A percentile compares a stretch with the other conserved stretches of the same genome.
These are phyloP conservation scores for Alternaria angustiovoidea DNA, from an alignment of 2,329 filamentous ascomycete genomes.

Conservation along the genomic window DNA sequence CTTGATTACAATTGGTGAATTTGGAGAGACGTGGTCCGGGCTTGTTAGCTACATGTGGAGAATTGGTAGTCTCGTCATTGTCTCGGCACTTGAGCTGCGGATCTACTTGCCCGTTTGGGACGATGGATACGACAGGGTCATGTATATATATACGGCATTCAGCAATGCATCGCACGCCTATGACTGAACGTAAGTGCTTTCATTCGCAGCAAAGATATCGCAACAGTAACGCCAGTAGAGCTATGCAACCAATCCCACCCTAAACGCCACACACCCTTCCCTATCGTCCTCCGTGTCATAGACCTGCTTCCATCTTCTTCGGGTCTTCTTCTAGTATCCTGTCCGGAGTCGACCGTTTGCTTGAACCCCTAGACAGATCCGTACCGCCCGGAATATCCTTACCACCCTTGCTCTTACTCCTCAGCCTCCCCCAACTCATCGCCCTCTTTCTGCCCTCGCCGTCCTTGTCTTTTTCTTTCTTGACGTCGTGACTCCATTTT, in stretches of 20 bases:
- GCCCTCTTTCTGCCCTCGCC: slow-evolving; percentile 32
- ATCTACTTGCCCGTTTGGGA: slow-evolving; percentile 30
- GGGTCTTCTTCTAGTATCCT: slow-evolving; percentile 30
- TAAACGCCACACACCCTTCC: background rate
- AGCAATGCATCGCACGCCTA: slow-evolving; percentile 3
- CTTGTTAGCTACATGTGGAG: slow-evolving; percentile 32
- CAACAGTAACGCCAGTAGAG: background rate
- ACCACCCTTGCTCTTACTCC: slow-evolving; percentile 36
- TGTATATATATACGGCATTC: slow-evolving; percentile 14
- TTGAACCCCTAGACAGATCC: slow-evolving; percentile 21
- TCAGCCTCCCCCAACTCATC: slow-evolving; percentile 37
- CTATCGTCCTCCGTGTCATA: slow-evolving; percentile 9
- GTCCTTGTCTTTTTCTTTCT: slow-evolving; percentile 22
- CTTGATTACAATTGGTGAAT: slow-evolving; percentile 17
- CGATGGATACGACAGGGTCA: slow-evolving; percentile 14
- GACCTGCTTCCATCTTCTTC: slow-evolving; percentile 15
- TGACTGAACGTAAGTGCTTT: background rate
- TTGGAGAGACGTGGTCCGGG: slow-evolving; percentile 8
- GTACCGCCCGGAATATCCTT: slow-evolving; percentile 25
- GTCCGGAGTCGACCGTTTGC: slow-evolving; percentile 29
- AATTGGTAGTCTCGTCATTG: slow-evolving; percentile 1
- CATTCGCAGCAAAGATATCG: background rate
- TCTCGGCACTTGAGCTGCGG: slow-evolving; percentile 20
- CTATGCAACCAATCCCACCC: background rate
- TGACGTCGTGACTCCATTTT: slow-evolving; percentile 47